These are phyloP conservation scores for Boletellus sp. DNA, from an alignment of 768 basidiomycete species.

Conservation along the genomic window DNA sequence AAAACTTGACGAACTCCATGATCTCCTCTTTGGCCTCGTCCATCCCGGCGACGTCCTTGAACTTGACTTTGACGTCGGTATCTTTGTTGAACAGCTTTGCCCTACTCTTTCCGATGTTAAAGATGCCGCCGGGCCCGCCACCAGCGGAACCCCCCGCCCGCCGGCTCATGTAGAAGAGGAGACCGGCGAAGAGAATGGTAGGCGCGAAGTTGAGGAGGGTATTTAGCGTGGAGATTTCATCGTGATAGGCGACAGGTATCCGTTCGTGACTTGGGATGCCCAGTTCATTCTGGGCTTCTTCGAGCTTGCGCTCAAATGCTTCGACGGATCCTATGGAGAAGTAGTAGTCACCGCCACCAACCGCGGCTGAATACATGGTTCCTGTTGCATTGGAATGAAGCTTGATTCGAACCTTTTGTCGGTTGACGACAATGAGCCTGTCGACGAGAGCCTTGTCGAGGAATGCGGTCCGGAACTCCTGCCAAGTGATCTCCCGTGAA, in stretches of 20 bases:
- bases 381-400: constrained; percentile 87
- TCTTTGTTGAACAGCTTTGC: constrained; percentile 98
- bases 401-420: constrained; percentile 85
- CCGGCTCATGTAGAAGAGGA: constrained; percentile 83
- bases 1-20: constrained; percentile 99
- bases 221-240: constrained; percentile 83
- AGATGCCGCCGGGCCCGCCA: constrained; percentile 82
- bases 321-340: constrained; percentile 99
- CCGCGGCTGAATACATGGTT: constrained; percentile 63
- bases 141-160: constrained; percentile 59
- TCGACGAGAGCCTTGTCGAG: constrained; percentile 96
- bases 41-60: constrained; percentile 98
- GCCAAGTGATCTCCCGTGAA: constrained; percentile 96
- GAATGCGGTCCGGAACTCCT: constrained; percentile 97
- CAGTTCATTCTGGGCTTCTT: constrained; percentile 89
- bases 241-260: constrained; percentile 95
- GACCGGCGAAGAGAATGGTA: constrained; percentile 87
- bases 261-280: constrained; percentile 90
- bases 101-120: constrained; percentile 93
- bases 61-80: constrained; percentile 87
- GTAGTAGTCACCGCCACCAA: constrained; percentile 65
- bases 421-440: constrained; percentile 87
- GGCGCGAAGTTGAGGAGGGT: constrained; percentile 89
- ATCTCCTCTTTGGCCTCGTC: constrained; percentile 99
- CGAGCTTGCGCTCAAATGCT: constrained; percentile 91